Conservation (phyloP, 345 rosid species). For the Pelargonium nanum region DNA sequence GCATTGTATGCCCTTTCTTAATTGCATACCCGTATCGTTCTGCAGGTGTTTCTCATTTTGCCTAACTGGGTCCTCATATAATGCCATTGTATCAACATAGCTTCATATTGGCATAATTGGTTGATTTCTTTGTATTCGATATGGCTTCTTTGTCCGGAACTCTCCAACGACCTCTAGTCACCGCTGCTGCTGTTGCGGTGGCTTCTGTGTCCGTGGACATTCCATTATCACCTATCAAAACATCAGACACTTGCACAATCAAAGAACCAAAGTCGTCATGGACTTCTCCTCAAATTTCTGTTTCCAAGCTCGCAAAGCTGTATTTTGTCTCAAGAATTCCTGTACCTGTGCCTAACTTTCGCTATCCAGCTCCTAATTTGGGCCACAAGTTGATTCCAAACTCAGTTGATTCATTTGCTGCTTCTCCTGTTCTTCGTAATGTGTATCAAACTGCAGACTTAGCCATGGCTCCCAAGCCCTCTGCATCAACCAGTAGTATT, state of each 20-base stretch:
- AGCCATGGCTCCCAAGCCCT: constrained; percentile 53
- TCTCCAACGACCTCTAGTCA: constrained; percentile 78
- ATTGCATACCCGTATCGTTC: background rate
- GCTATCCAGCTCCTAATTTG: constrained; percentile 22
- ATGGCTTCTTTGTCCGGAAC: constrained; percentile 77
- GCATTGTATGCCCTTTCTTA: background rate
- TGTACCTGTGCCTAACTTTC: constrained; percentile 52
- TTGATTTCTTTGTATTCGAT: background rate
- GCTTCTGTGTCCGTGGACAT: constrained; percentile 68
- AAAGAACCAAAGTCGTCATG: constrained; percentile 35
- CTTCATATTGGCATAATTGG: background rate
- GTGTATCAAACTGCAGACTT: constrained; percentile 61
- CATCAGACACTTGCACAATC: constrained; percentile 23
- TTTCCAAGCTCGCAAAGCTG: constrained; percentile 55
- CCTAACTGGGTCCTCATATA: no score
- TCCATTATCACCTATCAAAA: constrained; percentile 35
- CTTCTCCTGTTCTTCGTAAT: constrained; percentile 37
- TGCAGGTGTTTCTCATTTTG: background rate
- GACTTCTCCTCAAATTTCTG: constrained; percentile 36
- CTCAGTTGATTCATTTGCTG: constrained; percentile 20
- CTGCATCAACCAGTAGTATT: constrained; percentile 14
- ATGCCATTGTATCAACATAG: no score
- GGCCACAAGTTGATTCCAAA: constrained; percentile 18
- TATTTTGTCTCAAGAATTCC: constrained; percentile 42
- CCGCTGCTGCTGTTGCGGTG: constrained; percentile 66